Conservation (phyloP, 202 grass and related monocot genomes). For the Carex sylvatica region DNA sequence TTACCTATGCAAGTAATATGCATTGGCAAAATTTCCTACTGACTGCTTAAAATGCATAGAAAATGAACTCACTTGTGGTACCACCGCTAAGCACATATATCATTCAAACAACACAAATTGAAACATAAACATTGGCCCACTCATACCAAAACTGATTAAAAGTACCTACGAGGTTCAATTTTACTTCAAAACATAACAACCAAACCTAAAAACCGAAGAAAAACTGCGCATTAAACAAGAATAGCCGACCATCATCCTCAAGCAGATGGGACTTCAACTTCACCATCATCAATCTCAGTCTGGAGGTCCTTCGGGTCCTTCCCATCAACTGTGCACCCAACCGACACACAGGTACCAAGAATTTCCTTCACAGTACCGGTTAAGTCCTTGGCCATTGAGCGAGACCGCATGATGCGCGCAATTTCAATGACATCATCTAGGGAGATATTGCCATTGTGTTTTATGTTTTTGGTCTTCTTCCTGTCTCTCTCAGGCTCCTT, state of each 20-base stretch:
- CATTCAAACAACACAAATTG: neutral
- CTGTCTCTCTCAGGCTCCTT: conserved; percentile 88
- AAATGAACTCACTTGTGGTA: neutral
- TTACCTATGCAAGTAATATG: neutral
- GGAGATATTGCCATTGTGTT: conserved; percentile 76
- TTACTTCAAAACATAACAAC: conserved; percentile 10
- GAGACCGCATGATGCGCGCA: conserved; percentile 49
- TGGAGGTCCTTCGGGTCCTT: conserved; percentile 90
- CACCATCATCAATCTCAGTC: conserved; percentile 60
- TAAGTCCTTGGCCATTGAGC: conserved; percentile 92
- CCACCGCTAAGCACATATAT: neutral
- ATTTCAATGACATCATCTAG: conserved; percentile 79
- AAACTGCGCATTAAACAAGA: conserved; percentile 8
- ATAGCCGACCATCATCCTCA: conserved; percentile 34
- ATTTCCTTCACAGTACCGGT: conserved; percentile 73
- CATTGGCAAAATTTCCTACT: neutral
- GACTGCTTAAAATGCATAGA: conserved; percentile 1
- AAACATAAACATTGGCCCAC: conserved; percentile 17
- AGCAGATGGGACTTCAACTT: conserved; percentile 62
- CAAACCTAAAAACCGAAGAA: conserved; percentile 5
- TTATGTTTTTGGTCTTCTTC: conserved; percentile 86
- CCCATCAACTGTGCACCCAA: conserved; percentile 75
- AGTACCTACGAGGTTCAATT: neutral
- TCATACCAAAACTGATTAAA: conserved; percentile 21
- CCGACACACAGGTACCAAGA: conserved; percentile 76